phyloP scores from a whole-genome alignment of 1,284 basidiomycete genomes.

The Tetrapyrgos nigripes region DNA sequence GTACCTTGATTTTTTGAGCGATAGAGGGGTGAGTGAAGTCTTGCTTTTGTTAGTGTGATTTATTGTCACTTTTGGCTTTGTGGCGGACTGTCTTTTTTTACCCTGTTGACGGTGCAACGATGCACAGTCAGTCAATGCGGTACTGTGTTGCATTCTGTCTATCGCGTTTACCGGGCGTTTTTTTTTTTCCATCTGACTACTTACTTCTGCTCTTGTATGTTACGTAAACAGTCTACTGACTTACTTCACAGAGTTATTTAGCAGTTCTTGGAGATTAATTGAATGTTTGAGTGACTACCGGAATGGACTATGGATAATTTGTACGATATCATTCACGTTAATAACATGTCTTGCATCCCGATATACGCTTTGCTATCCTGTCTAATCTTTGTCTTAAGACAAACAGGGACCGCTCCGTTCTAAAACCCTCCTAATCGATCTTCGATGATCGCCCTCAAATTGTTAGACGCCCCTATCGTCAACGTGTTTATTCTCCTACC shows the following conservation, averaged over 20 bases:
- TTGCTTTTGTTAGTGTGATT: neutral
- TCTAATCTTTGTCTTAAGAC: neutral
- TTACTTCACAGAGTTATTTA: conserved; percentile 8
- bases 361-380: neutral
- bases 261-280: conserved; percentile 1
- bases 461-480: too few species aligned
- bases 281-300: neutral
- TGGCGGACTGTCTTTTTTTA: too few species aligned
- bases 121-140: too few species aligned
- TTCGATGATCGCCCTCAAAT: neutral
- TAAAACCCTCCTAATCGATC: neutral
- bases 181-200: too few species aligned
- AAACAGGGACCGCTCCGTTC: neutral
- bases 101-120: too few species aligned
- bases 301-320: neutral
- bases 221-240: too few species aligned
- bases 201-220: too few species aligned
- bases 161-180: too few species aligned
- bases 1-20: conserved; percentile 77
- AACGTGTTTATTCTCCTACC: too few species aligned
- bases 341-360: neutral
- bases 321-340: neutral
- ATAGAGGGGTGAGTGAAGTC: conserved; percentile 65
- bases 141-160: too few species aligned
- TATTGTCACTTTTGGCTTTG: neutral